Evolutionary conservation across 176 grass and related monocot genomes (phyloP).

Genomic region (Pontederia crassipes): DNA sequence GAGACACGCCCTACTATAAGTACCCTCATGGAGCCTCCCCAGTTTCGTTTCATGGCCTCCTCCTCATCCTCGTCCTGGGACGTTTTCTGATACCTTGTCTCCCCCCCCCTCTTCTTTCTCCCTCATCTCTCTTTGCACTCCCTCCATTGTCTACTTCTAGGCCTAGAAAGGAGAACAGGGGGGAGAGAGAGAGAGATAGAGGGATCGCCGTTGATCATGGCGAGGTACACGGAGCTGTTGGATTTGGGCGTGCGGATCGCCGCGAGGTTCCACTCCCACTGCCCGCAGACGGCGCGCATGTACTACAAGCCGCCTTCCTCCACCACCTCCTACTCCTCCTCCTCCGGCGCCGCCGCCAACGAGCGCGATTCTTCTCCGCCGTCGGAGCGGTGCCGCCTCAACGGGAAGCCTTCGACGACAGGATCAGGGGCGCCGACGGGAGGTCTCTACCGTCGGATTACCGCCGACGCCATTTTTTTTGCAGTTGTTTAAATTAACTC

Average conservation of each 20-base stretch:
- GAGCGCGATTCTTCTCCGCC: neutral
- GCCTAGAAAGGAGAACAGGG: too few relatives aligned
- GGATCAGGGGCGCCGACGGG: too few relatives aligned
- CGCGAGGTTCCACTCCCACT: slow-evolving; percentile 51
- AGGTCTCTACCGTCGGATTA: too few relatives aligned
- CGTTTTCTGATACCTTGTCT: neutral
- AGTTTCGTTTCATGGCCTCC: neutral
- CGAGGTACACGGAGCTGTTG: slow-evolving; percentile 35
- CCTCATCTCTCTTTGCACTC: too few relatives aligned
- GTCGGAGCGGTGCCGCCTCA: too few relatives aligned
- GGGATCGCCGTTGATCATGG: slow-evolving; percentile 22
- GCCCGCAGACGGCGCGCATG: slow-evolving; percentile 43
- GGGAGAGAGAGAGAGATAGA: too few relatives aligned
- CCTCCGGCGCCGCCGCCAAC: neutral
- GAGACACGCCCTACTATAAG: too few relatives aligned
- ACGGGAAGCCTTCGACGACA: too few relatives aligned
- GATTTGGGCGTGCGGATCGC: slow-evolving; percentile 30
- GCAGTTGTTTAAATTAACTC: too few relatives aligned
- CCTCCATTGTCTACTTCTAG: too few relatives aligned
- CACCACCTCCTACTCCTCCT: neutral
- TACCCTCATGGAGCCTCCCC: neutral
- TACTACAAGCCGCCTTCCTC: slow-evolving; percentile 58
- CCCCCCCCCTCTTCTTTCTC: neutral
- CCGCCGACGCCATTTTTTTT: too few relatives aligned
- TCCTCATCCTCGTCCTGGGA: neutral